A percentile compares a stretch with the other conserved stretches of the same genome.
Conservation (phyloP, 371 early-diverging fungal species). For the Mucor indicus region DNA sequence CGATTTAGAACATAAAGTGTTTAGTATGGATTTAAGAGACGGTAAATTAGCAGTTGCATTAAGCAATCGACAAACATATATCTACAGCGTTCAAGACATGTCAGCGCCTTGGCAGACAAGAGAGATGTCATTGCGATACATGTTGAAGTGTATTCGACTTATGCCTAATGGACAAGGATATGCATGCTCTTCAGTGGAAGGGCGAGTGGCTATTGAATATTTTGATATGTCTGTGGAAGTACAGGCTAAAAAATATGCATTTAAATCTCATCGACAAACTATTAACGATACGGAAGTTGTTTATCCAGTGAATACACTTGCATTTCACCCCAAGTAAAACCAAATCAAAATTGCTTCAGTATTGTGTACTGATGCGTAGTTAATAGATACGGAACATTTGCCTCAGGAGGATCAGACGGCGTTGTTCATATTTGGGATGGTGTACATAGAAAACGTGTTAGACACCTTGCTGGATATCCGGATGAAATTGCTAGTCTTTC, state of each 20-base stretch:
- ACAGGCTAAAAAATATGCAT: slow-evolving; percentile 84
- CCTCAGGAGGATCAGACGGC: slow-evolving; percentile 94
- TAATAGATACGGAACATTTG: slow-evolving; percentile 84
- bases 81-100: slow-evolving; percentile 87
- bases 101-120: slow-evolving; percentile 68
- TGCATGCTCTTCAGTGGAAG: slow-evolving; percentile 90
- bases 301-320: slow-evolving; percentile 92
- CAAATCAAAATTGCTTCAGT: neutral
- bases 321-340: slow-evolving; percentile 87
- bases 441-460: slow-evolving; percentile 82
- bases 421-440: slow-evolving; percentile 93
- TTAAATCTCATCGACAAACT: slow-evolving; percentile 90
- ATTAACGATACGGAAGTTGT: slow-evolving; percentile 79
- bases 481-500: slow-evolving; percentile 82
- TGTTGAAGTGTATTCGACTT: slow-evolving; percentile 75
- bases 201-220: slow-evolving; percentile 91
- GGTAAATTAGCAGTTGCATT: slow-evolving; percentile 80
- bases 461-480: slow-evolving; percentile 77
- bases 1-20: slow-evolving; percentile 62
- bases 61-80: slow-evolving; percentile 70
- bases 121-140: slow-evolving; percentile 79
- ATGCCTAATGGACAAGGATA: slow-evolving; percentile 86
- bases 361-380: neutral
- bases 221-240: slow-evolving; percentile 70
- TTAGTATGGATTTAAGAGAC: slow-evolving; percentile 72